Conservation (phyloP, 257 asterid species). For the Lithospermum erythrorhizon region DNA sequence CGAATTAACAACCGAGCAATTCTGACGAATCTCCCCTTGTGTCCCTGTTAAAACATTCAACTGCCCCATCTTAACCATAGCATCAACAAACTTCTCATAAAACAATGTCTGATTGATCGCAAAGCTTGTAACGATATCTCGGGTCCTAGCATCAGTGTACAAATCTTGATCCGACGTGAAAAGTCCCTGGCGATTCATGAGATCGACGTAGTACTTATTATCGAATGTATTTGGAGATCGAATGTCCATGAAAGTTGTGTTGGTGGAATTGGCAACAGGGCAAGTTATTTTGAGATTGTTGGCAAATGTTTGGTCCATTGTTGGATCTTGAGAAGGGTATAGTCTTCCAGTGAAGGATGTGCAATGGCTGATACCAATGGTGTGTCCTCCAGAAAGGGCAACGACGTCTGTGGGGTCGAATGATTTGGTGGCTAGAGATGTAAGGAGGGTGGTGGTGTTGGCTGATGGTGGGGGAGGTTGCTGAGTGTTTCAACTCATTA, state of each 20-base stretch:
- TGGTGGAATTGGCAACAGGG: conserved; percentile 31
- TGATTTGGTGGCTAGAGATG: conserved; percentile 34
- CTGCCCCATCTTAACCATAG: conserved; percentile 59
- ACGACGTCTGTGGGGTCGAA: conserved; percentile 48
- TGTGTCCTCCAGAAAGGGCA: conserved; percentile 81
- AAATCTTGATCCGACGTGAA: conserved; percentile 72
- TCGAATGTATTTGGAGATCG: conserved; percentile 45
- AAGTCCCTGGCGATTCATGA: conserved; percentile 60
- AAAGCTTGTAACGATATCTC: conserved; percentile 38
- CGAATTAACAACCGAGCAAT: conserved; percentile 44
- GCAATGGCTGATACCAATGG: conserved; percentile 59
- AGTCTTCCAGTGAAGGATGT: conserved; percentile 47
- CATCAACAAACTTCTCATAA: conserved; percentile 32
- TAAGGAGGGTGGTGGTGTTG: conserved; percentile 38
- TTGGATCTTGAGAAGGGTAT: conserved; percentile 57
- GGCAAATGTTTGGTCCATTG: conserved; percentile 49
- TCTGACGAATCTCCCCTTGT: conserved; percentile 49
- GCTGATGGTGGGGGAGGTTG: conserved; percentile 48
- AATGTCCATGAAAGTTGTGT: conserved; percentile 42
- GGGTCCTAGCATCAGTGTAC: conserved; percentile 44
- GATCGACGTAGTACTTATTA: conserved; percentile 54
- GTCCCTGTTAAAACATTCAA: conserved; percentile 47
- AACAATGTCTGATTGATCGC: conserved; percentile 39
- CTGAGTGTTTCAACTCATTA: conserved; percentile 34
- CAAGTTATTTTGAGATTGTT: conserved; percentile 29